Percentiles rank a stretch among this genome's conserved stretches.
Conservation (phyloP, 2,329 filamentous ascomycete species). For the Alternaria sp. region DNA sequence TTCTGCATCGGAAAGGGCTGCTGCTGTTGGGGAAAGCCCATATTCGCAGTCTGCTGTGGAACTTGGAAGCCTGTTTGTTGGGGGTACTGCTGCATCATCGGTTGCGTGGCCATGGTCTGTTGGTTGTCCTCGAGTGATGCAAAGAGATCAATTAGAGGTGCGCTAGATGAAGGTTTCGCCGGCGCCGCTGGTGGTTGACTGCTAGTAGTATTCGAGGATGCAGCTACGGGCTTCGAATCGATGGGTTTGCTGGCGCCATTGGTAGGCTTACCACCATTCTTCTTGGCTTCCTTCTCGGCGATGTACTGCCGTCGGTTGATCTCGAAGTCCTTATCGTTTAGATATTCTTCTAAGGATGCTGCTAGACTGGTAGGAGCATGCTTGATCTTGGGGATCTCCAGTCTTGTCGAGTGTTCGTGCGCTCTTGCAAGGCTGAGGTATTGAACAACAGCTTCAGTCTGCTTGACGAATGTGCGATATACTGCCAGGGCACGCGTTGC, state of each 20-base stretch:
- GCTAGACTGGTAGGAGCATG: conserved; percentile 94
- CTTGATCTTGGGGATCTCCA: conserved; percentile 96
- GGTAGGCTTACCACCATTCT: conserved; percentile 55
- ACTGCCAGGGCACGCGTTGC: conserved; percentile 91
- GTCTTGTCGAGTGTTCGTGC: conserved; percentile 88
- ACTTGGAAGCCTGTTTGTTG: conserved; percentile 46
- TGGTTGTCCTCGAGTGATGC: conserved; percentile 47
- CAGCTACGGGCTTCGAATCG: conserved; percentile 43
- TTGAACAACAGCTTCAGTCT: conserved; percentile 91
- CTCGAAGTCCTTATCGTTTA: conserved; percentile 95
- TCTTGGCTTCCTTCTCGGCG: conserved; percentile 81
- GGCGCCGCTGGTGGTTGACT: conserved; percentile 34
- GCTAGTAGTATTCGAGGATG: conserved; percentile 37
- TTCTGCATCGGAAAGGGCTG: conserved; percentile 64
- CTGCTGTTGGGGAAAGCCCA: conserved; percentile 44
- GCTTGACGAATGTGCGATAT: conserved; percentile 89
- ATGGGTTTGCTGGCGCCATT: conserved; percentile 51
- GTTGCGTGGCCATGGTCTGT: conserved; percentile 47
- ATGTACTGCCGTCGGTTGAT: conserved; percentile 91
- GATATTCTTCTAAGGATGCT: conserved; percentile 89
- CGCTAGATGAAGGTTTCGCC: conserved; percentile 29
- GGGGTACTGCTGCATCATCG: conserved; percentile 46
- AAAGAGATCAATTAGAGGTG: conserved; percentile 48
- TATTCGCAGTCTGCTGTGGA: conserved; percentile 54
- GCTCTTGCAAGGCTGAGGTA: conserved; percentile 88